Evolutionary conservation across 2,329 filamentous ascomycete species (phyloP).

Genomic region (Epichloe gansuensis): DNA sequence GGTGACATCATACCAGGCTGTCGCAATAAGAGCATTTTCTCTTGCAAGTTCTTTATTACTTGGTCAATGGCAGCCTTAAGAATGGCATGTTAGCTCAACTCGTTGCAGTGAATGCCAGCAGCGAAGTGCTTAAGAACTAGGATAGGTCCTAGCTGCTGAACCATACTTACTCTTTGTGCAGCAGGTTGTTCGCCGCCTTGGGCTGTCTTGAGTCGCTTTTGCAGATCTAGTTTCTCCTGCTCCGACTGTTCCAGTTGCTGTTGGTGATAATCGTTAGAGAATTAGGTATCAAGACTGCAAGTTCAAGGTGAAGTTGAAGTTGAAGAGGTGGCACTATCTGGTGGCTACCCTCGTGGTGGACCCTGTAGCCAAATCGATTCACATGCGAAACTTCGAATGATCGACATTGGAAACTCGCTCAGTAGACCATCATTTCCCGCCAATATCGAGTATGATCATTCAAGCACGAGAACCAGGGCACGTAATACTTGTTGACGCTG

Average conservation of each 20-base stretch:
- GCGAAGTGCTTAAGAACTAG: not conserved
- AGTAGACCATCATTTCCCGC: not conserved
- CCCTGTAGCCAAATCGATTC: not conserved
- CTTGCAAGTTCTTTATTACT: slow-evolving; percentile 58
- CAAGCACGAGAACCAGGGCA: not conserved
- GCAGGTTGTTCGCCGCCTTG: slow-evolving; percentile 36
- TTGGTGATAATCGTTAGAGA: slow-evolving; percentile 3
- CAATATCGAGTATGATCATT: not conserved
- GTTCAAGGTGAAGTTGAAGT: not conserved
- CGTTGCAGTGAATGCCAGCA: not conserved
- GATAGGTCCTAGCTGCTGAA: not conserved
- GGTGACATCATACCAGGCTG: slow-evolving; percentile 79
- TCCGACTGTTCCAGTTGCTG: slow-evolving; percentile 49
- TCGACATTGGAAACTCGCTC: not conserved
- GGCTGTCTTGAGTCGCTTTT: slow-evolving; percentile 40
- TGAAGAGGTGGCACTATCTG: not conserved
- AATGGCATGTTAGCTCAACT: not conserved
- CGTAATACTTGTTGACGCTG: not conserved
- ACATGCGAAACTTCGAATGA: not conserved
- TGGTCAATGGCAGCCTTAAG: slow-evolving; percentile 38
- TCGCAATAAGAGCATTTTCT: slow-evolving; percentile 67
- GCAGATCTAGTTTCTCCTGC: slow-evolving; percentile 42
- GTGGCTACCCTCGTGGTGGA: not conserved
- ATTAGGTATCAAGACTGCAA: not conserved
- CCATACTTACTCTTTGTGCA: slow-evolving; percentile 39